Evolutionary conservation across 2,329 filamentous ascomycete genomes (phyloP).

Genomic region (Colletotrichum cuscutae): DNA sequence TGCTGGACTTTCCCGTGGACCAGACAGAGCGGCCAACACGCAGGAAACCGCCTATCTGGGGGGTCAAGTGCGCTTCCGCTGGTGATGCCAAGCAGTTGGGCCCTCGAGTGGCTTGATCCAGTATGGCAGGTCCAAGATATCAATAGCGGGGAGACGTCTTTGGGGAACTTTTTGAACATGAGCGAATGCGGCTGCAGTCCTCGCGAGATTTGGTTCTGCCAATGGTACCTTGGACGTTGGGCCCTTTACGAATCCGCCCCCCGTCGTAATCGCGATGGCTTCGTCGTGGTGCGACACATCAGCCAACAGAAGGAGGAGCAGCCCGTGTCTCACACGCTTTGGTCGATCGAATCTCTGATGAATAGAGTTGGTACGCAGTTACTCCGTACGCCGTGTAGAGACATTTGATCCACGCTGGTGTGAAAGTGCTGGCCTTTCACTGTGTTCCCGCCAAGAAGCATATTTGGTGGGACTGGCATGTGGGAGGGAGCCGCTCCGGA

Average conservation of each 20-base stretch:
- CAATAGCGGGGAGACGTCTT: neutral
- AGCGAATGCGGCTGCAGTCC: neutral
- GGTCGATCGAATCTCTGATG: constrained; percentile 1
- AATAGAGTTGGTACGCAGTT: neutral
- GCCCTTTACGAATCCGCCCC: neutral
- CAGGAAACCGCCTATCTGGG: neutral
- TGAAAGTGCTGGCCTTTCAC: neutral
- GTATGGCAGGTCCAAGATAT: constrained; percentile 6
- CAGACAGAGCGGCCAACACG: neutral
- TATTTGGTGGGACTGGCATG: constrained; percentile 7
- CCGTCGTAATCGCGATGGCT: constrained; percentile 16
- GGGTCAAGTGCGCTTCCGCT: neutral
- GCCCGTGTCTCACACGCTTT: neutral
- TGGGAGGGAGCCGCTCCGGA: constrained; percentile 6
- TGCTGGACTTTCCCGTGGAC: neutral
- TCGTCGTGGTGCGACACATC: constrained; percentile 16
- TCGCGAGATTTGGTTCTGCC: neutral
- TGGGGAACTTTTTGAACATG: neutral
- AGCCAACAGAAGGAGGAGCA: constrained; percentile 8
- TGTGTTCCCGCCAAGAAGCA: neutral
- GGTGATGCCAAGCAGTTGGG: neutral
- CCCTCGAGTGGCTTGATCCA: constrained; percentile 4
- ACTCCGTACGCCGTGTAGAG: no score
- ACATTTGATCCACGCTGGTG: neutral
- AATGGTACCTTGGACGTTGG: constrained; percentile 4